Evolutionary conservation across 177 flowering plant genomes (phyloP), one percentile per base, ranked within the genome.

Genomic region (Vitis hybrid): DNA sequence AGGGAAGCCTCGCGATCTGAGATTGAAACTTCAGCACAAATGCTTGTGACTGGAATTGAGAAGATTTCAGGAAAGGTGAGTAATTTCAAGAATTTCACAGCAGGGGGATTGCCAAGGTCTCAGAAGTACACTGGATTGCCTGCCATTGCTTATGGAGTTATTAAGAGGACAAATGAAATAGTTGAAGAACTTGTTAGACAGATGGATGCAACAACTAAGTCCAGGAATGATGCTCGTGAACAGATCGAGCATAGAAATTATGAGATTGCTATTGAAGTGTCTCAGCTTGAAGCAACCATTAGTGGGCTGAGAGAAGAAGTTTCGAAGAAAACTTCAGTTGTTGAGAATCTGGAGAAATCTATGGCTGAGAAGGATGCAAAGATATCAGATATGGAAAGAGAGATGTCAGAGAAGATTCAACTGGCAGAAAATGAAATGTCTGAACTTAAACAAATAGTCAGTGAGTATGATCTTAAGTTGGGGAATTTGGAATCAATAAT

Each of bases 211-310:
- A 78, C 87, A 0, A 60, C 72, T 1, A 92, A 92, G 79, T 80
- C 89, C 10, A 86, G 97, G 75, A 86, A 92, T 71, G 92, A 89
- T 46, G 90, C 87, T 16, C 80, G 97, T 5, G 97, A 84, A 61
- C 88, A 81, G 85, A 86, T 92, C 76, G 98, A 94, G 52, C 98
- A 94, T 68, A 77, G 97, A 70, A 92, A 91, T 80, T 94, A 90
- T 76, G 97, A 89, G 78, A 92, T 94, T 70, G 98, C 97, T 16
- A 94, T 94, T 75, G 97, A 94, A 78, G 97, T 94, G 77, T 94
- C 97, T 24, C 85, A 94, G 85, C 91, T 94, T 48, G 97, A 94
- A 79, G 94, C 97, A 0, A 80, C 91, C 0, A 92, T 94, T 64
- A 78, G 85, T 68, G 81, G 85, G 55, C 72, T 94, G 75, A 86